Conservation (phyloP, 345 rosid species). For the Erucastrum elatum region DNA sequence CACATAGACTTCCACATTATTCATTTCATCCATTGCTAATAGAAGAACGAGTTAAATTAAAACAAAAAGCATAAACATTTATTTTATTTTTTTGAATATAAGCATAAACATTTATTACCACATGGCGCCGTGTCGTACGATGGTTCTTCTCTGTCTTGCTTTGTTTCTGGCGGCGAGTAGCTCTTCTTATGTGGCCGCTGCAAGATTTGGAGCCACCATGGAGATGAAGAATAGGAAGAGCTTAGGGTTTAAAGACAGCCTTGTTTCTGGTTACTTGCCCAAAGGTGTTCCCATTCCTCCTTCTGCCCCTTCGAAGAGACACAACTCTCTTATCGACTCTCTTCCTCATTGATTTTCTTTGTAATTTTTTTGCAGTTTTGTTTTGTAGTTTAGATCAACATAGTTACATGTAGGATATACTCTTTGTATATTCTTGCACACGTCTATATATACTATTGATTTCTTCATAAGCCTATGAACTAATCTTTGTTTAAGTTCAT, state of each 20-base stretch:
- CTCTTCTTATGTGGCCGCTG: slow-evolving; percentile 31
- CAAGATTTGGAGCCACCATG: slow-evolving; percentile 41
- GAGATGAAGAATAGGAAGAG: slow-evolving; percentile 16
- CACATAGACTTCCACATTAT: neutral
- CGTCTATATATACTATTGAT: slow-evolving; percentile 5
- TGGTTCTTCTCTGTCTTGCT: slow-evolving; percentile 31
- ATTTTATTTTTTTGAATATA: neutral
- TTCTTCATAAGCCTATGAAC: neutral
- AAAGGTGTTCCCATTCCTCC: slow-evolving; percentile 74
- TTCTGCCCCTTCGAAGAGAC: slow-evolving; percentile 81
- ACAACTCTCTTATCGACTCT: slow-evolving; percentile 55
- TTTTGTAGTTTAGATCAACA: slow-evolving; percentile 19
- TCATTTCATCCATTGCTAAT: slow-evolving; percentile 4
- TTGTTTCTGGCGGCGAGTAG: slow-evolving; percentile 37
- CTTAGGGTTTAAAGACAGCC: slow-evolving; percentile 35
- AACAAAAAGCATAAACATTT: neutral
- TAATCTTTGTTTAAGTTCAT: neutral
- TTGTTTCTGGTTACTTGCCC: slow-evolving; percentile 70
- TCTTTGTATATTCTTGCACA: slow-evolving; percentile 15
- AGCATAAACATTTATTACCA: neutral
- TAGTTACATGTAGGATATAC: neutral
- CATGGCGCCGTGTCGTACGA: slow-evolving; percentile 34
- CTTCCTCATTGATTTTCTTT: slow-evolving; percentile 34
- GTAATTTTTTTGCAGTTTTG: neutral
- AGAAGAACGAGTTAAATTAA: slow-evolving; percentile 7